phyloP scores from a whole-genome alignment of 2,329 filamentous ascomycete genomes.

The Cytospora mali region DNA sequence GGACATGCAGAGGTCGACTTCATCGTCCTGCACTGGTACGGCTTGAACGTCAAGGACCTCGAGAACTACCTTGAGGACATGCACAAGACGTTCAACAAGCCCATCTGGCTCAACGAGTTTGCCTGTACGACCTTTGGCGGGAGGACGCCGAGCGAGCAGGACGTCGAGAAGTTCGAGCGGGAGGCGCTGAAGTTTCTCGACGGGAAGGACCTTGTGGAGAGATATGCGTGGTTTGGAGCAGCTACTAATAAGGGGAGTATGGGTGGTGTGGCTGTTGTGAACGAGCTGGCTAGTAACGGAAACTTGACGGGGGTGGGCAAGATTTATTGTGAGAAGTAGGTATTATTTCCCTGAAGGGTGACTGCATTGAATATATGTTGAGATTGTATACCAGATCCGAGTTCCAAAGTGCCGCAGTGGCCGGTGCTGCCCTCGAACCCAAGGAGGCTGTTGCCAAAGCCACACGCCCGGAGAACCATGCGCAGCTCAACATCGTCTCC shows the following conservation, averaged over 20 bases:
- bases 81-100: constrained; percentile 21
- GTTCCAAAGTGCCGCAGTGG: neutral
- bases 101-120: constrained; percentile 22
- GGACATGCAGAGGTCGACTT: constrained; percentile 19
- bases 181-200: constrained; percentile 20
- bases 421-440: neutral
- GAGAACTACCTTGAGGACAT: constrained; percentile 16
- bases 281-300: constrained; percentile 15
- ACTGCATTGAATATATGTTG: neutral
- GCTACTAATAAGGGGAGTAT: constrained; percentile 11
- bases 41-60: constrained; percentile 15
- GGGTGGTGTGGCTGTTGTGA: constrained; percentile 19
- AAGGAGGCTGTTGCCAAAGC: neutral
- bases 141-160: constrained; percentile 5
- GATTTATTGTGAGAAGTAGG: constrained; percentile 21
- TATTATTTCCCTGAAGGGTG: neutral
- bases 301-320: constrained; percentile 17
- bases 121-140: constrained; percentile 22
- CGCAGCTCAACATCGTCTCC: constrained; percentile 12
- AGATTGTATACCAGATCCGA: constrained; percentile 6
- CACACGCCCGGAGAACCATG: neutral
- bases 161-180: constrained; percentile 16
- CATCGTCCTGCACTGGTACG: constrained; percentile 22
- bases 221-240: constrained; percentile 20
- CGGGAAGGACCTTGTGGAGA: constrained; percentile 17